Base-by-base conservation (phyloP, 1,139 yeast genomes). In the Taiozyma sp. region DNA sequence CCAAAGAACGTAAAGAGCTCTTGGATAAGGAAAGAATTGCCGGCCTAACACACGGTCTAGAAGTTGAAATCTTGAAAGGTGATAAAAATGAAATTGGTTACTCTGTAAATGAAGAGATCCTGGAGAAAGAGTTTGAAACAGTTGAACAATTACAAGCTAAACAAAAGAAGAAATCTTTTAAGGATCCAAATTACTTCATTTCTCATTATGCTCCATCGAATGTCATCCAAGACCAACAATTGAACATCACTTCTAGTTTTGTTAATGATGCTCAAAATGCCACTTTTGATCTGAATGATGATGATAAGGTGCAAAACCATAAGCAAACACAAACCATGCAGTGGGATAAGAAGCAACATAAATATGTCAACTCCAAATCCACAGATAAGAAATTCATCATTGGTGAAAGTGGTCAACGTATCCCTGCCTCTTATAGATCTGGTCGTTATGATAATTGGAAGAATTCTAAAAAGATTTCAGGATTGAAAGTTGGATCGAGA, bases 291-390 rank as follows among this genome's bases (percentile, higher is more conserved):
- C 74, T 95, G 59, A 84, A 79, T 51, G 83, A 79, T 51, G 98
- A 93, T 63, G 99, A 89, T 62, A 82, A 81, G 59, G 72, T 77
- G 45, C 83, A 78, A 64, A 78, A 71, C 29, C 84, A 83, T 59
- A 80, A 79, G 54, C 83, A 80, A 61, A 79, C 81, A 42, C 93
- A 88, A 58, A 83, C 87, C 46, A 85, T 85, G 80, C 79, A 81
- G 67, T 95, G 99, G 99, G 98, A 93, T 72, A 87, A 82, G 70
- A 91, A 91, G 79, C 87, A 89, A 69, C 96, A 96, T 61, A 91
- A 91, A 60, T 93, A 89, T 68, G 79, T 92, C 65, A 90, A 91
- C 65, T 77, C 89, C 22, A 84, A 81, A 61, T 88, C 95, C 53
- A 80, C 87, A 28, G 93, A 88, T 64, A 82, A 85, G 67, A 92